Evolutionary conservation across 2,329 filamentous ascomycete genomes (phyloP).

Genomic region (Xylaria sp.): DNA sequence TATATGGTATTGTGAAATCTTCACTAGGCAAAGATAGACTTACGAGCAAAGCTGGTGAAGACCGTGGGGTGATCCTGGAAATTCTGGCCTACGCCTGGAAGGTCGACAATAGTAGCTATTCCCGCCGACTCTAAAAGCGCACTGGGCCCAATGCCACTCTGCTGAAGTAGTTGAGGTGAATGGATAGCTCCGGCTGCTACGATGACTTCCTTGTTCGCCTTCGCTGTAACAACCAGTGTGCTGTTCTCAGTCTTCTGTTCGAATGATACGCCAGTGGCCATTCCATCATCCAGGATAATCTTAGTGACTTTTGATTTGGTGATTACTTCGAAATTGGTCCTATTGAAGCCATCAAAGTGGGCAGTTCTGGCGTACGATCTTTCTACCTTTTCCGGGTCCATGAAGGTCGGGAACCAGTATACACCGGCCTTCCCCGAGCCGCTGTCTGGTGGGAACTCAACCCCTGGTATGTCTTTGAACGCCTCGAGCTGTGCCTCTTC

Average conservation of each 20-base stretch:
- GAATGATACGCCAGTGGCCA: constrained; percentile 50
- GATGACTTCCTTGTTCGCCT: constrained; percentile 56
- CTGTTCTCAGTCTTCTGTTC: constrained; percentile 36
- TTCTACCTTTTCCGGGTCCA: constrained; percentile 52
- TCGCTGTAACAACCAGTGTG: constrained; percentile 42
- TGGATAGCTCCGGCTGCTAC: constrained; percentile 57
- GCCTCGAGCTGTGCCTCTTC: constrained; percentile 51
- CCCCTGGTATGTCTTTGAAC: constrained; percentile 54
- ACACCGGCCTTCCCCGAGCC: constrained; percentile 55
- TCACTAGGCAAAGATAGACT: constrained; percentile 20
- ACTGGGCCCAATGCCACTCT: constrained; percentile 54
- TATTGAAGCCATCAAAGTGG: constrained; percentile 49
- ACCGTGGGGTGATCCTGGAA: constrained; percentile 60
- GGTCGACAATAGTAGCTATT: constrained; percentile 55
- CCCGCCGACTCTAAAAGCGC: constrained; percentile 57
- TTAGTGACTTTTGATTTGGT: constrained; percentile 48
- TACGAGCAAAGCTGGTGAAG: constrained; percentile 45
- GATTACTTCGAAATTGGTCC: constrained; percentile 51
- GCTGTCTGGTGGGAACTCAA: constrained; percentile 54
- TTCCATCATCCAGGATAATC: constrained; percentile 45
- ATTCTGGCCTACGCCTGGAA: constrained; percentile 61
- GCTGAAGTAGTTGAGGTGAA: constrained; percentile 53
- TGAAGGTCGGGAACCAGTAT: constrained; percentile 57
- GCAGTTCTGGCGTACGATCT: constrained; percentile 56
- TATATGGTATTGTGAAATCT: background rate